Evolutionary conservation across 805 yeast genomes (phyloP).

Genomic region (Lipomyces orientalis): DNA sequence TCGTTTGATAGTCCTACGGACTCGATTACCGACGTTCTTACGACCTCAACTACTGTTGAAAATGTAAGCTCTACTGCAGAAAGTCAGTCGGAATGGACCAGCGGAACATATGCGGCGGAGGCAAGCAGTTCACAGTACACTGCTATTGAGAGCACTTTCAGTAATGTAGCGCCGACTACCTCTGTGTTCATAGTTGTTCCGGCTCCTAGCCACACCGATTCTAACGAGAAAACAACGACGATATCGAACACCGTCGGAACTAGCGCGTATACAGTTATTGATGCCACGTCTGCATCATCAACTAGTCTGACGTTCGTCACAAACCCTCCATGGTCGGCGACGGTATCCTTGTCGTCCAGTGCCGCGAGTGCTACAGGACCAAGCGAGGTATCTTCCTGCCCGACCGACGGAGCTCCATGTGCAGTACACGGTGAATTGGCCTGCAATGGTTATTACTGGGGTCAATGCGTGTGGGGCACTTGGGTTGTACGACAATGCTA

Average conservation of each 20-base stretch:
- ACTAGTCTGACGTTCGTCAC: slow-evolving; percentile 17
- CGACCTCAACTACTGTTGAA: neutral
- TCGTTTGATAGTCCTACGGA: neutral
- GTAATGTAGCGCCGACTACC: neutral
- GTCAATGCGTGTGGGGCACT: slow-evolving; percentile 40
- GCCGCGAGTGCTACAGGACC: slow-evolving; percentile 6
- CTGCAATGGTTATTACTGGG: slow-evolving; percentile 42
- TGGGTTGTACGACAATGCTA: slow-evolving; percentile 45
- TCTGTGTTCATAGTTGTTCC: neutral
- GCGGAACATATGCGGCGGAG: neutral
- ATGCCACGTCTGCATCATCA: neutral
- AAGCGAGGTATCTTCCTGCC: slow-evolving; percentile 16
- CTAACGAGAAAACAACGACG: slow-evolving; percentile 4
- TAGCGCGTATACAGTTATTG: slow-evolving; percentile 2
- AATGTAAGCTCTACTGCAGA: neutral
- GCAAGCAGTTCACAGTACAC: neutral
- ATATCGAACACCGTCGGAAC: slow-evolving; percentile 9
- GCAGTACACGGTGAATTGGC: slow-evolving; percentile 40
- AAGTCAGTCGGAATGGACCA: neutral
- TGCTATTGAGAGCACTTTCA: neutral
- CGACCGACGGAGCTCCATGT: slow-evolving; percentile 39
- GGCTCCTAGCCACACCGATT: neutral
- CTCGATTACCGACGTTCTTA: neutral
- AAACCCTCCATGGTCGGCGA: slow-evolving; percentile 15
- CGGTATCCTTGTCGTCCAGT: slow-evolving; percentile 9